These are phyloP conservation scores for Poterioochromonas sp. DNA, from an alignment of 352 stramenopile genomes.

Conservation along the genomic window DNA sequence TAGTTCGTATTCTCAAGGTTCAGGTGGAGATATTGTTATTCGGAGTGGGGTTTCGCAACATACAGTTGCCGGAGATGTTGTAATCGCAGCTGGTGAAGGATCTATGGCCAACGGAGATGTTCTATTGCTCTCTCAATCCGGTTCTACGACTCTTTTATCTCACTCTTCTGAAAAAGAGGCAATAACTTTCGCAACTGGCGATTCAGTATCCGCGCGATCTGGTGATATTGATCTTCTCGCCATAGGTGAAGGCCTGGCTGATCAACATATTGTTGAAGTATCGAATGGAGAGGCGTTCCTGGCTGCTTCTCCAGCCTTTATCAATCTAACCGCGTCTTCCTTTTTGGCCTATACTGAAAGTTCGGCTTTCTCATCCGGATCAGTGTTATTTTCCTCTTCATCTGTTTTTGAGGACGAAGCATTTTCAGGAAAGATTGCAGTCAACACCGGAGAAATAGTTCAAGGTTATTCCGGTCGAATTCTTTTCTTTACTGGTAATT, in stretches of 20 bases:
- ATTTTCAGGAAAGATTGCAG: neutral
- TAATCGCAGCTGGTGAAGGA: neutral
- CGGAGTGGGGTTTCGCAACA: neutral
- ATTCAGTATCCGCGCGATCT: neutral
- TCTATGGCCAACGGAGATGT: too few relatives aligned
- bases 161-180: too few relatives aligned
- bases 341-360: too few relatives aligned
- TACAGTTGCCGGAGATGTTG: neutral
- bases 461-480: neutral
- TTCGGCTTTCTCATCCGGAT: neutral
- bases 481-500: neutral
- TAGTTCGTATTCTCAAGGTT: neutral
- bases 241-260: too few relatives aligned
- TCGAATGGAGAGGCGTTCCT: too few relatives aligned
- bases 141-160: too few relatives aligned
- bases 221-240: neutral
- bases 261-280: too few relatives aligned
- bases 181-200: neutral
- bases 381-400: neutral
- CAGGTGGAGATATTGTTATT: neutral
- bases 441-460: neutral
- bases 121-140: too few relatives aligned
- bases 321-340: too few relatives aligned
- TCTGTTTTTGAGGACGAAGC: neutral
- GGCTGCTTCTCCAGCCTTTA: too few relatives aligned